Conservation (phyloP, 2,329 filamentous ascomycete species). For the Fulvia fulva region DNA sequence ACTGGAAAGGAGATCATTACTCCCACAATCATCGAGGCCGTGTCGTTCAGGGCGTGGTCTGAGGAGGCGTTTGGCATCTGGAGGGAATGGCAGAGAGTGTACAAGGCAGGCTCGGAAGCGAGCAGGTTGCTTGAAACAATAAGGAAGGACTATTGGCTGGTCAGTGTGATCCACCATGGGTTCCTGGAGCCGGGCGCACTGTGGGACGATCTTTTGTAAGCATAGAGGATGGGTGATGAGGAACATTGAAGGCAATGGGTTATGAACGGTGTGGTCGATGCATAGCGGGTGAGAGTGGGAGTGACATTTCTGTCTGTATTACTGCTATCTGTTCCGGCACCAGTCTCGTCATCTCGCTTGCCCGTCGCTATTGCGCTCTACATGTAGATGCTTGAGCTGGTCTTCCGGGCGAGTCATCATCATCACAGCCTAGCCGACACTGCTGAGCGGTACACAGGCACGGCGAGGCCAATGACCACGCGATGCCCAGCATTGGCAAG, state of each 20-base stretch:
- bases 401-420: no score
- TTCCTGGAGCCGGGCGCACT: constrained; percentile 67
- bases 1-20: constrained; percentile 93
- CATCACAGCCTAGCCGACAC: no score
- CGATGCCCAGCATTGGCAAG: no score
- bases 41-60: constrained; percentile 88
- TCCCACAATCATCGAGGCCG: constrained; percentile 93
- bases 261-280: background rate
- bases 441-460: no score
- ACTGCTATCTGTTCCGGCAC: background rate
- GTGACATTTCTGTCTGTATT: background rate
- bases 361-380: no score
- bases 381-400: no score
- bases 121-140: constrained; percentile 66
- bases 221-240: background rate
- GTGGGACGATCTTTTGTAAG: constrained; percentile 52
- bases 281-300: background rate
- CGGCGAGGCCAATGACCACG: no score
- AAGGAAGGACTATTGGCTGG: constrained; percentile 73
- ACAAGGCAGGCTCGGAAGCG: constrained; percentile 68
- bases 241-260: no score
- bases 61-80: constrained; percentile 97
- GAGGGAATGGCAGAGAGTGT: constrained; percentile 88
- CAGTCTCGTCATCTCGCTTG: no score
- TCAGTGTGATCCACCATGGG: constrained; percentile 84